Base-by-base conservation (phyloP, 2,329 filamentous ascomycete species). In the Fusarium denticulatum region DNA sequence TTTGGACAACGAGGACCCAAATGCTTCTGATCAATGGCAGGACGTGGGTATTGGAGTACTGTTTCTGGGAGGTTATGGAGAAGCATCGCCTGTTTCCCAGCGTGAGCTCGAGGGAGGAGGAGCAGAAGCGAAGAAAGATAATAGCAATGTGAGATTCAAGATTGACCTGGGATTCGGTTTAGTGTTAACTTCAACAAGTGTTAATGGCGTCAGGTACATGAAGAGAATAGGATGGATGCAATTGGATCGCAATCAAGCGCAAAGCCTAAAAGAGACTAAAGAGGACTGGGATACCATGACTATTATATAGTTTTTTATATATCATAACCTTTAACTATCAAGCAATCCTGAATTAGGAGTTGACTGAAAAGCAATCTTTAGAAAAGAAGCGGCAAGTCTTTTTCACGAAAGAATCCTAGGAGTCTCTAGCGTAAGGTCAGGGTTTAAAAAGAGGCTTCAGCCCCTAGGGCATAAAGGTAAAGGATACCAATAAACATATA, bases 131-230 rank as follows among this genome's bases (percentile, higher is more conserved):
- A 13, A 26, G 7, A 3, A 13, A 20, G 42, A 45, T 12, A 8
- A 11, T 2, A 24, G 1, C 1, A 7, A 43, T 1, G 3, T 7
- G n/a, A 0, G 7, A 16, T 7, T 24, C 11, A 0, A 7, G 5
- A 5, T 16, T 11, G 9, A 4, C 8, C 0, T 2, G 6, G n/a
- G 42, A 24, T 45, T 45, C 20, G 24, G 42, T 2, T 4, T 45
- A 4, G 42, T 9, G 5, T 1, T 45, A 0, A 4, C 42, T 0
- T 6, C 7, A 9, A 3, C 0, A 18, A 6, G 4, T 12, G n/a
- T 18, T 1, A 45, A 45, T 6, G 11, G 42, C 7, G 7, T 0
- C 3, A 9, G 8, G 0, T 26, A 6, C 1, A 45, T 18, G 16
- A 18, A 13, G 42, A 45, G 42, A 26, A 8, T 45, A 26, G 42